Percentiles rank a stretch among this genome's conserved stretches.
phyloP scores from a whole-genome alignment of 768 basidiomycete species.

The Boletus rubescentipes region DNA sequence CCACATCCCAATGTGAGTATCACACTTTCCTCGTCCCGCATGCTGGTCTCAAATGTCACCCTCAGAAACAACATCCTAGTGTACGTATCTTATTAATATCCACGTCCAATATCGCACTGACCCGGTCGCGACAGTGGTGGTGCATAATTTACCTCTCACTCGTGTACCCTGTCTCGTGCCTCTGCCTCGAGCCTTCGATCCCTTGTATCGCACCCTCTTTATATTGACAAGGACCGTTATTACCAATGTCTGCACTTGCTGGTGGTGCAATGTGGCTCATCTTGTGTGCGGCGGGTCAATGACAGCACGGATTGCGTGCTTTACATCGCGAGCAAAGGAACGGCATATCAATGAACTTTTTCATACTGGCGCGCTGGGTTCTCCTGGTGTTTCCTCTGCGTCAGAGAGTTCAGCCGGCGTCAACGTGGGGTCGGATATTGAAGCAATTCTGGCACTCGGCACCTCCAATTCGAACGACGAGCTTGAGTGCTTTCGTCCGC shows the following conservation, averaged over 20 bases:
- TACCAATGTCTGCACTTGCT: background rate
- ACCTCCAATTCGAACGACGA: conserved; percentile 15
- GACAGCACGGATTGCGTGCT: conserved; percentile 3
- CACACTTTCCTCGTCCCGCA: background rate
- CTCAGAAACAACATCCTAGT: conserved; percentile 94
- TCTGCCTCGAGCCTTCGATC: conserved; percentile 14
- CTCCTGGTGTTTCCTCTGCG: conserved; percentile 4
- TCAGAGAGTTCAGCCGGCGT: background rate
- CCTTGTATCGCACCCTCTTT: conserved; percentile 22
- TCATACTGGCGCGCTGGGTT: conserved; percentile 14
- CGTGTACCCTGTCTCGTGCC: conserved; percentile 6
- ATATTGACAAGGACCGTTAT: conserved; percentile 7
- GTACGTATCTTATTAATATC: conserved; percentile 52
- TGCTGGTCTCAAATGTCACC: conserved; percentile 12
- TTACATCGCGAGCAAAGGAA: background rate
- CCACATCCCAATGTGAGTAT: conserved; percentile 93
- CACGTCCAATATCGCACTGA: conserved; percentile 24
- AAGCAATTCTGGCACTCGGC: conserved; percentile 25
- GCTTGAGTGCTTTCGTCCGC: conserved; percentile 6
- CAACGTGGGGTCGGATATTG: conserved; percentile 14
- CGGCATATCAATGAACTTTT: background rate
- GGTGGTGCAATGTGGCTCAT: background rate
- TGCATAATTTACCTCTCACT: conserved; percentile 47
- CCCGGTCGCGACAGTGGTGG: conserved; percentile 56
- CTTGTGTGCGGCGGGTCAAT: background rate